Base-by-base conservation (phyloP, 2,329 filamentous ascomycete species). In the Fusarium devonianum region DNA sequence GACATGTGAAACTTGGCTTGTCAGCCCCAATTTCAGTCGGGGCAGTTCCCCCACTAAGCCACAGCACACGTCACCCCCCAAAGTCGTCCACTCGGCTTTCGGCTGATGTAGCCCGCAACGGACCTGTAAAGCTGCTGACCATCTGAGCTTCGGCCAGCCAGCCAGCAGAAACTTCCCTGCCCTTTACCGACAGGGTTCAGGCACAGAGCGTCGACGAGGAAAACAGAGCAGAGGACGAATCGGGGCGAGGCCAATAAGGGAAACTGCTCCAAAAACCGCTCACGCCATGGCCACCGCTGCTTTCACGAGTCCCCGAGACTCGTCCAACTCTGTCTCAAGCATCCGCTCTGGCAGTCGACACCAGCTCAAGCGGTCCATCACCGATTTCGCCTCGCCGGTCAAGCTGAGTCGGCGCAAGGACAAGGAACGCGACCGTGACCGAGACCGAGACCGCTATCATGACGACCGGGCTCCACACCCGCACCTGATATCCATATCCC, bases 321-420 rank as follows among this genome's bases (percentile, higher is more conserved):
- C 63, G 21, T 26, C 48, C 47, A 58, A 63, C 41, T 60, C 62
- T 19, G 52, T 60, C 21, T 58, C 65, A 29, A 61, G 58, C 33
- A 45, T 55, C 46, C 64, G 62, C 42, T 55, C 63, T 18, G 62
- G 60, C 65, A 59, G 64, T 68, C 76, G 76, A 49, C 82, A 83
- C 60, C 79, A 81, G 59, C 73, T 83, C 51, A 79, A 75, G 52
- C 77, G 80, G 23, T 85, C 83, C 35, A 75, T 84, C 49, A 78
- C 77, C 33, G 81, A 84, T 56, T 61, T 82, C 40, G 73, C 79
- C 17, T 75, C 78, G 25, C 78, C 80, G 16, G 70, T 74, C 50
- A 74, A 70, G 48, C 69, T 73, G 56, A 59, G 63, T 67, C 74
- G 76, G 19, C 61, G 56, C 28, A 64, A 71, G 30, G 63, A 63